These are phyloP conservation scores for Nissolia schottii DNA, from an alignment of 306 rosid genomes.

Conservation along the genomic window DNA sequence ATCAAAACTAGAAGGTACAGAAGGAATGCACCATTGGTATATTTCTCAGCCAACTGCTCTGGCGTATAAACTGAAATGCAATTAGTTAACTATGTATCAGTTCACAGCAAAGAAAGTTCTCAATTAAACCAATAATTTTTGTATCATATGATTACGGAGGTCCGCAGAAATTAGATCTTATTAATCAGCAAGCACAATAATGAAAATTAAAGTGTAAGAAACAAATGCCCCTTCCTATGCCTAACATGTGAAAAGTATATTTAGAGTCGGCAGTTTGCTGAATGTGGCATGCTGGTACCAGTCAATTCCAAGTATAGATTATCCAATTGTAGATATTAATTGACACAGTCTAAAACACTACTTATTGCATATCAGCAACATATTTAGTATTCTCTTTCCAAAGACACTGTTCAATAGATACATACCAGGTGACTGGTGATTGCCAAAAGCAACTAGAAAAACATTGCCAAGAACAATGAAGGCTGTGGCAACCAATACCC, in stretches of 20 bases:
- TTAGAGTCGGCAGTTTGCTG: neutral
- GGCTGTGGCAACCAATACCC: slow-evolving; percentile 93
- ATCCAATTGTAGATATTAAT: neutral
- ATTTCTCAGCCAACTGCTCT: slow-evolving; percentile 91
- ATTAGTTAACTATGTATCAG: slow-evolving; percentile 24
- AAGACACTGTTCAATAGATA: neutral
- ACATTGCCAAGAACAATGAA: slow-evolving; percentile 93
- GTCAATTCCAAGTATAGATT: neutral
- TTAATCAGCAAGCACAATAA: neutral
- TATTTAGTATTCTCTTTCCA: neutral
- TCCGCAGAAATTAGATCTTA: neutral
- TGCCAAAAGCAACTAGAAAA: slow-evolving; percentile 95
- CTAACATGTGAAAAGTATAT: neutral
- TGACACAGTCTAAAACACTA: neutral
- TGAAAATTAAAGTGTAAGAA: neutral
- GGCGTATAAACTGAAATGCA: slow-evolving; percentile 86
- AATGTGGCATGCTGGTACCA: neutral
- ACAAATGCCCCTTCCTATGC: neutral
- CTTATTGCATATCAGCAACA: neutral
- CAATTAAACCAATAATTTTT: neutral
- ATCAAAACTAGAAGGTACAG: slow-evolving; percentile 81
- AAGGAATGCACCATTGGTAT: slow-evolving; percentile 74
- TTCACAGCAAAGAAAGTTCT: neutral
- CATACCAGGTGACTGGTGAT: slow-evolving; percentile 97
- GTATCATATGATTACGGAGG: neutral